A percentile compares a stretch with the other conserved stretches of the same genome.
Conservation (phyloP, 2,329 filamentous ascomycete species). For the Tolypocladium pustulatum region DNA sequence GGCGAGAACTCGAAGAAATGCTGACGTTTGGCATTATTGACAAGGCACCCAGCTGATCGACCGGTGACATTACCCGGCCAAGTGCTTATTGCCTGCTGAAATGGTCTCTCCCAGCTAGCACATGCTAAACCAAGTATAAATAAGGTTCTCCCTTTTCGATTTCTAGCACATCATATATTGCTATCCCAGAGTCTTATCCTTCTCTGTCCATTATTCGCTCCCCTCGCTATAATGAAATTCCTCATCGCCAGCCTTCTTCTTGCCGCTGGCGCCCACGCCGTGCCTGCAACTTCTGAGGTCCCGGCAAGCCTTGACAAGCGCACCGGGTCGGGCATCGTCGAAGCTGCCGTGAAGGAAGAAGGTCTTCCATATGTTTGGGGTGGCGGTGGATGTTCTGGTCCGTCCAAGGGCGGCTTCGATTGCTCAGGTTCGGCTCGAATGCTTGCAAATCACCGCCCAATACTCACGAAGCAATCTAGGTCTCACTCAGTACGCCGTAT, state of each 20-base stretch:
- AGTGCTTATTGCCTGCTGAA: too few species aligned
- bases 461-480: not conserved
- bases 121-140: too few species aligned
- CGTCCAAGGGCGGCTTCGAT: slow-evolving; percentile 9
- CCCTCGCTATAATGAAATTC: not conserved
- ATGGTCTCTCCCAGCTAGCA: too few species aligned
- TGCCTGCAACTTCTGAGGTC: not conserved
- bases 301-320: slow-evolving; percentile 4
- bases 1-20: too few species aligned
- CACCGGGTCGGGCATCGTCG: slow-evolving; percentile 7
- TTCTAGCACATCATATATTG: too few species aligned
- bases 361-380: slow-evolving; percentile 7
- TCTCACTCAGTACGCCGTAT: slow-evolving; percentile 9
- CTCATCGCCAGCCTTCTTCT: not conserved
- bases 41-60: too few species aligned
- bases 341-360: slow-evolving; percentile 5
- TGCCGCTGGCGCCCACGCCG: slow-evolving; percentile 1
- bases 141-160: too few species aligned
- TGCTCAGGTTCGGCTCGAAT: slow-evolving; percentile 5
- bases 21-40: too few species aligned
- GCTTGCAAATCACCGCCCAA: not conserved
- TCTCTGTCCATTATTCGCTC: not conserved
- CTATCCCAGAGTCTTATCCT: not conserved
- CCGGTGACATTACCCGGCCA: too few species aligned
- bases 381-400: slow-evolving; percentile 7